phyloP scores from a whole-genome alignment of 2,329 filamentous ascomycete species.

The Periglandula ipomoeae region DNA sequence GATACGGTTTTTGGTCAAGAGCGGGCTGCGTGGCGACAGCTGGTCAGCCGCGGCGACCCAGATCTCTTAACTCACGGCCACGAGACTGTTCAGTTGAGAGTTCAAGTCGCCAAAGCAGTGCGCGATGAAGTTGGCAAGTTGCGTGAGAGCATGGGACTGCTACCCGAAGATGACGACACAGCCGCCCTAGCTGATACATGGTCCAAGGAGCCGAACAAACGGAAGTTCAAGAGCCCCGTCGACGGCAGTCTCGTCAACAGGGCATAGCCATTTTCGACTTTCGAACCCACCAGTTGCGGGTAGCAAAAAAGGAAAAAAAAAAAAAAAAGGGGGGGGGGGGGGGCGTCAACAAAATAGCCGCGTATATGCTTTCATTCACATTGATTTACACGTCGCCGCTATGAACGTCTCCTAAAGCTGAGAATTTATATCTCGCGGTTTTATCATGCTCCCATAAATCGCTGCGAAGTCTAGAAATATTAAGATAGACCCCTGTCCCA shows the following conservation, averaged over 20 bases:
- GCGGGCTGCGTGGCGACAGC: slow-evolving; percentile 60
- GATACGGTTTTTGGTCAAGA: slow-evolving; percentile 71
- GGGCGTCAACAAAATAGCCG: neutral
- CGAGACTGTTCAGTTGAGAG: slow-evolving; percentile 62
- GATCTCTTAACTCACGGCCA: slow-evolving; percentile 30
- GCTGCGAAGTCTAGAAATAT: neutral
- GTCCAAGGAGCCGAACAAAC: slow-evolving; percentile 41
- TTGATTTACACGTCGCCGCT: neutral
- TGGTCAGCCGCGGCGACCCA: slow-evolving; percentile 45
- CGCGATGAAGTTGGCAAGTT: slow-evolving; percentile 74
- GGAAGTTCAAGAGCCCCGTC: slow-evolving; percentile 43
- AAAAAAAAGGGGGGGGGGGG: too few relatives aligned
- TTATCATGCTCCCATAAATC: neutral
- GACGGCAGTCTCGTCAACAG: slow-evolving; percentile 42
- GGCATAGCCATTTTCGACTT: slow-evolving; percentile 8
- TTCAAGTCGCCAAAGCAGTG: slow-evolving; percentile 71
- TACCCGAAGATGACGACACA: slow-evolving; percentile 69
- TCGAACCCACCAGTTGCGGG: too few relatives aligned
- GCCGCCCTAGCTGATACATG: slow-evolving; percentile 75
- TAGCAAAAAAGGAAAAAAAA: too few relatives aligned
- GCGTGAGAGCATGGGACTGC: slow-evolving; percentile 59
- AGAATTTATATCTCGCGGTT: neutral
- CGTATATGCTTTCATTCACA: neutral
- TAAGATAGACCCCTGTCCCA: neutral
- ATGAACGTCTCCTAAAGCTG: neutral